Conservation (phyloP, 768 basidiomycete species). For the Suillus ampliporus region DNA sequence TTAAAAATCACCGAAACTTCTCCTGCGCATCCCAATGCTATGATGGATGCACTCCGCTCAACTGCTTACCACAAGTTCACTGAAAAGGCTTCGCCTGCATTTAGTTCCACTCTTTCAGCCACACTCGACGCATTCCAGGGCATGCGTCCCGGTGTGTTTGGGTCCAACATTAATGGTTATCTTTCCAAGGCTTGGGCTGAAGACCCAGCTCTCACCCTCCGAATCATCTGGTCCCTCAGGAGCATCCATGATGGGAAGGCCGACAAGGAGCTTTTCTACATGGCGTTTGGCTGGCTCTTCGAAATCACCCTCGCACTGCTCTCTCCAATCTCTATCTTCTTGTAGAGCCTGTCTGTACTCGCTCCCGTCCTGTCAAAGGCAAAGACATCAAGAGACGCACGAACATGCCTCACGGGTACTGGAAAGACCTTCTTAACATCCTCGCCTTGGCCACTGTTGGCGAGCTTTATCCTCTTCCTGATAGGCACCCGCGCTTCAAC, state of each 20-base stretch:
- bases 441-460: conserved; percentile 61
- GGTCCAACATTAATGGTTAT: conserved; percentile 34
- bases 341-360: conserved; percentile 55
- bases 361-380: conserved; percentile 29
- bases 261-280: conserved; percentile 66
- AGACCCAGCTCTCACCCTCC: conserved; percentile 61
- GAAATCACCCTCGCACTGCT: conserved; percentile 72
- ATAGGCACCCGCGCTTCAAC: conserved; percentile 16
- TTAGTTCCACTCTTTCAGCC: conserved; percentile 53
- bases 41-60: conserved; percentile 59
- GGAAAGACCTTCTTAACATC: conserved; percentile 78
- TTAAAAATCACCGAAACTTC: conserved; percentile 4
- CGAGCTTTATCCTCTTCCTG: conserved; percentile 42
- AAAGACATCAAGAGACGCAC: conserved; percentile 22
- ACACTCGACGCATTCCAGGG: conserved; percentile 64
- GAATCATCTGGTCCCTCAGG: conserved; percentile 69
- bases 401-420: conserved; percentile 61
- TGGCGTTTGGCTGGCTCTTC: conserved; percentile 72
- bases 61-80: conserved; percentile 53
- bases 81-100: conserved; percentile 55
- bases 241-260: conserved; percentile 76
- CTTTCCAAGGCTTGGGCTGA: conserved; percentile 62
- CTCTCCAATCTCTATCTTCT: conserved; percentile 62
- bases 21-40: conserved; percentile 42
- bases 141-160: conserved; percentile 35